These are phyloP conservation scores for Paraglomus brasilianum DNA, from an alignment of 192 early-diverging fungal genomes.

Conservation along the genomic window DNA sequence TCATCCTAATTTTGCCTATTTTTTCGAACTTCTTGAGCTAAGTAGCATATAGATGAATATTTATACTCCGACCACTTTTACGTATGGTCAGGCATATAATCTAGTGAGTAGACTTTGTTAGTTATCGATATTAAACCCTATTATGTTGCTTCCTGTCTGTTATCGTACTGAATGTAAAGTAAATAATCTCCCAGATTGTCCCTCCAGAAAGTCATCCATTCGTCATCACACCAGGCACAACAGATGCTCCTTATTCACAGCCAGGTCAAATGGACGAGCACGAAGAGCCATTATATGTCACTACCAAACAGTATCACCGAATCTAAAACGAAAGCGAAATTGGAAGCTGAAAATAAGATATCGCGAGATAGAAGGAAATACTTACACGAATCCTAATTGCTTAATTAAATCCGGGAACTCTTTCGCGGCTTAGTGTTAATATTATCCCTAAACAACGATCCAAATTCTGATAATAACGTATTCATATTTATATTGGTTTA, in stretches of 20 bases:
- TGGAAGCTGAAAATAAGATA: conserved; percentile 77
- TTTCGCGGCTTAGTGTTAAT: too few relatives aligned
- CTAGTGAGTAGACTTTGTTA: background rate
- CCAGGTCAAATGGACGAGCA: conserved; percentile 25
- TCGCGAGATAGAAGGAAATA: conserved; percentile 74
- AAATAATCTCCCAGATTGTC: conserved; percentile 3
- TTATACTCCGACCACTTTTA: background rate
- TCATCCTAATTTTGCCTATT: too few relatives aligned
- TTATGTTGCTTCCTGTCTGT: too few relatives aligned
- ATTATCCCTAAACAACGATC: too few relatives aligned
- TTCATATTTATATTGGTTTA: too few relatives aligned
- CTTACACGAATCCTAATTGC: too few relatives aligned
- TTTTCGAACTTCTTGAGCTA: too few relatives aligned
- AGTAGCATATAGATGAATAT: background rate
- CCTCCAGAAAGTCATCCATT: conserved; percentile 11
- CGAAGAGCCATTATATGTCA: conserved; percentile 94
- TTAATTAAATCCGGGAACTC: too few relatives aligned
- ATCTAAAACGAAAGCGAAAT: conserved; percentile 89
- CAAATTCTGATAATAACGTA: too few relatives aligned
- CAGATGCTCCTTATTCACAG: conserved; percentile 5
- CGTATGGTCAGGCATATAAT: conserved; percentile 13
- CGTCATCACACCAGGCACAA: background rate
- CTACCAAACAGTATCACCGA: conserved; percentile 97
- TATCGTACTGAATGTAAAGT: too few relatives aligned
- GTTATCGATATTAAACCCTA: too few relatives aligned